Evolutionary conservation across 331 rosid species (phyloP).

Genomic region (Pyrus hybrid): DNA sequence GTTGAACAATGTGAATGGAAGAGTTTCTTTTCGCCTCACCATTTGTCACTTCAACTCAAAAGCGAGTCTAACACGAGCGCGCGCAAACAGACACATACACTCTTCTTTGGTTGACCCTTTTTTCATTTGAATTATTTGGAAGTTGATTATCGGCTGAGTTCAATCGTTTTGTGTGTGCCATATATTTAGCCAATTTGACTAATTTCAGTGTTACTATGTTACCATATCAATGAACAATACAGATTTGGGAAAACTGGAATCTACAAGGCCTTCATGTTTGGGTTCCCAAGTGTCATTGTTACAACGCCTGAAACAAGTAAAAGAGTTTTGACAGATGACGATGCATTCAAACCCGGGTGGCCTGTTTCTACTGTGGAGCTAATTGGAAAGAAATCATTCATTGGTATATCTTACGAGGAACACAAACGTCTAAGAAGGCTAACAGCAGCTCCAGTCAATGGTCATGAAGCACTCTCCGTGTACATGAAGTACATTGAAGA

Average conservation of each 20-base stretch:
- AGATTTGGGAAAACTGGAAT: conserved; percentile 73
- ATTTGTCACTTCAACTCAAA: too few species aligned
- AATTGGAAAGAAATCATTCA: conserved; percentile 71
- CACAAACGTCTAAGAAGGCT: conserved; percentile 75
- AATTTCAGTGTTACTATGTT: not conserved
- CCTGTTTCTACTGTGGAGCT: conserved; percentile 66
- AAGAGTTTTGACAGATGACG: conserved; percentile 73
- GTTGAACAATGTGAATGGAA: not conserved
- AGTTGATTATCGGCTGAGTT: not conserved
- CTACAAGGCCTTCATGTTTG: conserved; percentile 78
- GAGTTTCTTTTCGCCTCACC: not conserved
- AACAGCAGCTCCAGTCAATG: conserved; percentile 78
- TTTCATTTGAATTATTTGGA: not conserved
- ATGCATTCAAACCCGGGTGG: conserved; percentile 66
- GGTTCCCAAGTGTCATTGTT: conserved; percentile 67
- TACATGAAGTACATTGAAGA: conserved; percentile 64
- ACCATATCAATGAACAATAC: not conserved
- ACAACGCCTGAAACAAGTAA: conserved; percentile 64
- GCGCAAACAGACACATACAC: not conserved
- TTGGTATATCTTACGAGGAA: conserved; percentile 52
- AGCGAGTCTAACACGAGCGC: too few species aligned
- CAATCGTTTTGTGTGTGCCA: not conserved
- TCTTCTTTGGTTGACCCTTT: not conserved
- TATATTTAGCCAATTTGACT: not conserved
- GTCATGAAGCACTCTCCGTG: conserved; percentile 52